phyloP scores from a whole-genome alignment of 495 filamentous ascomycete genomes.

The Hypoxylon perforatum region DNA sequence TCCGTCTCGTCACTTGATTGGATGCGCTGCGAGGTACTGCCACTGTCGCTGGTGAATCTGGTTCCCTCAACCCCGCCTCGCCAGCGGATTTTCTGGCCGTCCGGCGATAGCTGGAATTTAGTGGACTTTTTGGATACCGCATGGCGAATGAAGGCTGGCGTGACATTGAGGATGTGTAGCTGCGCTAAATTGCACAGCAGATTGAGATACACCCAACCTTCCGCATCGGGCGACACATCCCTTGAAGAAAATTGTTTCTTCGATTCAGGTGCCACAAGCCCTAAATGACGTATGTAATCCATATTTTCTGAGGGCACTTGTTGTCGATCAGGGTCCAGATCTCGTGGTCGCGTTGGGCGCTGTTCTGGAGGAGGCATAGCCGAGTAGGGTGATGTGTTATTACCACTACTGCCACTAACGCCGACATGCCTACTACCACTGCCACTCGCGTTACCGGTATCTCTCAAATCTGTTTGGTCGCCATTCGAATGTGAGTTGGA shows the following conservation, averaged over 20 bases:
- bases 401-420: slow-evolving; percentile 37
- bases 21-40: slow-evolving; percentile 54
- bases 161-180: slow-evolving; percentile 81
- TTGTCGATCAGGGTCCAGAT: slow-evolving; percentile 74
- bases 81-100: slow-evolving; percentile 81
- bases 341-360: slow-evolving; percentile 75
- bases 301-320: slow-evolving; percentile 78
- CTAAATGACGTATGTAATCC: slow-evolving; percentile 77
- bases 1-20: slow-evolving; percentile 55
- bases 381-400: slow-evolving; percentile 55
- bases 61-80: slow-evolving; percentile 71
- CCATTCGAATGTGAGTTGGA: slow-evolving; percentile 53
- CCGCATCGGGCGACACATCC: slow-evolving; percentile 62
- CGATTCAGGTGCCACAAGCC: slow-evolving; percentile 63
- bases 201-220: slow-evolving; percentile 86
- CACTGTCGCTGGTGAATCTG: slow-evolving; percentile 66
- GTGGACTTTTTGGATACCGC: slow-evolving; percentile 72
- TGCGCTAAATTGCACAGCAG: slow-evolving; percentile 83
- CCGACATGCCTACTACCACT: slow-evolving; percentile 43
- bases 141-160: slow-evolving; percentile 74
- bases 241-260: slow-evolving; percentile 44
- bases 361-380: slow-evolving; percentile 64
- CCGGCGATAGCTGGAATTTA: slow-evolving; percentile 76
- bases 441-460: slow-evolving; percentile 51
- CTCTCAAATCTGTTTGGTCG: slow-evolving; percentile 52